Base-by-base conservation (phyloP, 2,329 filamentous ascomycete species). In the Colletotrichum tropicicola region DNA sequence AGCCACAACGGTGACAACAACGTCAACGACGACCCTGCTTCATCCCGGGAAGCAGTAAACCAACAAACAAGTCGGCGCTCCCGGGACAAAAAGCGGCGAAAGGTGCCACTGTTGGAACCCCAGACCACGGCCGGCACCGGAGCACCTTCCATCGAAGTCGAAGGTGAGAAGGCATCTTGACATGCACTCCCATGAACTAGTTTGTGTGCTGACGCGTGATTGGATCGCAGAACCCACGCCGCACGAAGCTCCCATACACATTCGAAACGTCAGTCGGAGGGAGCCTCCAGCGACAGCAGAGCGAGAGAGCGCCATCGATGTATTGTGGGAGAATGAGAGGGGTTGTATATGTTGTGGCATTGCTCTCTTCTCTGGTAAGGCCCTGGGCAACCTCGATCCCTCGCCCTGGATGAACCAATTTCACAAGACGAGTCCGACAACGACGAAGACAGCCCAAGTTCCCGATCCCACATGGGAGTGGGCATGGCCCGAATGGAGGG, bases 401-500 rank as follows among this genome's bases (percentile, higher is more conserved):
- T 79, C 91, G 7, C 84, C 94, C 1, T 99, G 96, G 96, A 93
- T 94, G 52, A 97, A 94, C 70, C 79, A 79, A 19, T 86, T 81
- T 23, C 83, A 89, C 70, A 87, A 87, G 66, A 77, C 86, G 10
- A 89, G 87, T 54, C 86, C 87, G 10, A 90, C 87, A 9, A 80
- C 85, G 74, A 97, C 95, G 67, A 87, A 90, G 65, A 98, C 93
- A 65, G 94, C 95, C 0, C 94, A 98, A 76, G 88, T 97, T 2
- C 96, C 96, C 0, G 96, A 99, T 74, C 96, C 96, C 6, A 93
- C 91, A 67, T 99, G 96, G 96, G 89, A 93, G 74, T 99, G 96
- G 96, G 89, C 80, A 2, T 91, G 88, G 87, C 83, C 87, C 2
- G 87, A 88, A 54, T 91, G 89, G 89, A 83, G 80, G 27, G 73